Base-by-base conservation (phyloP, 2,329 filamentous ascomycete species). In the Elsinoe ampelina region DNA sequence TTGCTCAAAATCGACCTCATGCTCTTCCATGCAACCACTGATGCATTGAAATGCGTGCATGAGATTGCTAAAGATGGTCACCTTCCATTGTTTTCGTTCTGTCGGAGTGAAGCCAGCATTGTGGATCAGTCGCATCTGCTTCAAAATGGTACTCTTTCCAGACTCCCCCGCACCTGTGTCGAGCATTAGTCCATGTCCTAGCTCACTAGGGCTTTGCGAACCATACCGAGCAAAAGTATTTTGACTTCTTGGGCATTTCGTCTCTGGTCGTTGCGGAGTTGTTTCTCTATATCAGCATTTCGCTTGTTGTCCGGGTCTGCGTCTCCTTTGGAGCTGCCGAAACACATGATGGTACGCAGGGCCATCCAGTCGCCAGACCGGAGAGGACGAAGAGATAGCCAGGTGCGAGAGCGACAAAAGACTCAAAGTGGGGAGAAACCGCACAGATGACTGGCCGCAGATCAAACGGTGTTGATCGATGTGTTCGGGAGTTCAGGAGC, bases 121-220 rank as follows among this genome's bases (percentile, higher is more conserved):
- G 71, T 97, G 93, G 65, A 98, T 96, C 72, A 98, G 84, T 71
- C 92, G 92, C 93, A 98, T 97, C 78, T 97, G 92, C 77, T 97
- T 97, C 63, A 97, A 82, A 59, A 97, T 91, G 1, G 92, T 97
- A 7, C 92, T 96, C 74, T 97, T 97, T 63, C 92, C 89, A 58
- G 87, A 93, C 74, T 97, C 92, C 68, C 92, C 92, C 66, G 92
- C 92, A 71, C 92, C 91, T 96, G 58, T 45, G 71, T 67, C 60
- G 55, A 36, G 34, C 47, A 32, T 50, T 50, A 41, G 42, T 19
- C 5, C 13, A 30, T 7, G 26, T n/a, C 42, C 15, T 4, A 13
- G 30, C 32, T 30, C 10, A 50, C 35, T 12, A 32, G 1, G 60
- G n/a, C 50, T 17, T 17, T 56, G n/a, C 30, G 15, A 41, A 54